These are phyloP conservation scores for Pseudomassariella vexata DNA, from an alignment of 2,329 filamentous ascomycete species.

Conservation along the genomic window DNA sequence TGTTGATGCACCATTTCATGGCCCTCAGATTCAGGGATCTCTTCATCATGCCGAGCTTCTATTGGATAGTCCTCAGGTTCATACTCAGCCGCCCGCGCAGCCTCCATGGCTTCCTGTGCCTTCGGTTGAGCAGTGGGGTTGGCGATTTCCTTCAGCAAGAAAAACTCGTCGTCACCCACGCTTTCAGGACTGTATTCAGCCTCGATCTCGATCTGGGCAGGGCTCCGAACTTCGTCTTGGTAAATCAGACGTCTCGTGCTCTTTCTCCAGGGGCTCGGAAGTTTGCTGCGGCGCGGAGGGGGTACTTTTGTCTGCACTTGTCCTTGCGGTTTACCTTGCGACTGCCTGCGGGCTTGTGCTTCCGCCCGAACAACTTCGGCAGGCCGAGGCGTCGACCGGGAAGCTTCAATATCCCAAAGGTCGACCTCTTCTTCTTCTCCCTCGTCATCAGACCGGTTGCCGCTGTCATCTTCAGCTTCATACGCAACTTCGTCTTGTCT, in stretches of 20 bases:
- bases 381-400: conserved; percentile 34
- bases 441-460: conserved; percentile 1
- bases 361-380: conserved; percentile 11
- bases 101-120: too few relatives aligned
- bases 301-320: background rate
- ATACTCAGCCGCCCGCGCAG: too few relatives aligned
- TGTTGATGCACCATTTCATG: too few relatives aligned
- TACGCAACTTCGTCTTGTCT: background rate
- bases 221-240: conserved; percentile 23
- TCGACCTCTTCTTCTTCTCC: conserved; percentile 30
- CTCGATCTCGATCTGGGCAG: conserved; percentile 26
- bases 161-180: conserved; percentile 15
- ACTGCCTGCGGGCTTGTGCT: conserved; percentile 12
- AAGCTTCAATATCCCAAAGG: conserved; percentile 54
- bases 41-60: too few relatives aligned
- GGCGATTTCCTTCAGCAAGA: too few relatives aligned
- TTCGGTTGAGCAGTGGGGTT: too few relatives aligned
- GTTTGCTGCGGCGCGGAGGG: conserved; percentile 22
- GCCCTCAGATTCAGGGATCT: too few relatives aligned
- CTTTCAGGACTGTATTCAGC: conserved; percentile 15
- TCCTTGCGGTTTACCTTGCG: background rate
- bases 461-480: conserved; percentile 3
- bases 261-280: conserved; percentile 36
- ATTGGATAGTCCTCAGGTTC: too few relatives aligned
- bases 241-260: conserved; percentile 23